Conservation (phyloP, 192 early-diverging fungal genomes). For the Backusella circina region DNA sequence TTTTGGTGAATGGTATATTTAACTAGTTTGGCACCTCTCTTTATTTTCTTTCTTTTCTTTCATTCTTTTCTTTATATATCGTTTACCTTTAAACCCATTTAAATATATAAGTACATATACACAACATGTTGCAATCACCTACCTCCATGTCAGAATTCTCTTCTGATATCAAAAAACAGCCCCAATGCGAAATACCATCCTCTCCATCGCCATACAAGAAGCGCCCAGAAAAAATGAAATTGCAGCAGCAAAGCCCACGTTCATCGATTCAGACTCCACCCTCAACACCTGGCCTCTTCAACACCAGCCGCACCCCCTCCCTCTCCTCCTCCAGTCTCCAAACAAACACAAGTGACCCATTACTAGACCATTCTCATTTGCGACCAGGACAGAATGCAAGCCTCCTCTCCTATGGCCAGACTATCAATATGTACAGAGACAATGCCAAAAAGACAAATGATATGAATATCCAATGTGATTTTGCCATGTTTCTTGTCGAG, state of each 20-base stretch:
- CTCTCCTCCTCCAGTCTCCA: neutral
- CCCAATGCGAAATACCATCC: neutral
- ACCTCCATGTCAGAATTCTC: neutral
- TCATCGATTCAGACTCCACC: neutral
- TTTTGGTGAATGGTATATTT: neutral
- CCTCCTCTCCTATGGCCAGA: constrained; percentile 49
- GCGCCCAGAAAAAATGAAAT: neutral
- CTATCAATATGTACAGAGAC: constrained; percentile 52
- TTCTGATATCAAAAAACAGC: neutral
- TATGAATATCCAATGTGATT: constrained; percentile 55
- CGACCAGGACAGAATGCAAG: constrained; percentile 52
- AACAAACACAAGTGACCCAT: constrained; percentile 10
- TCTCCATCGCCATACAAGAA: neutral
- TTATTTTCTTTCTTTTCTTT: neutral
- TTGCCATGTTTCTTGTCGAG: constrained; percentile 64
- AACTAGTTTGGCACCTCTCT: neutral
- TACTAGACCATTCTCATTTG: constrained; percentile 50
- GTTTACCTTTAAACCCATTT: neutral
- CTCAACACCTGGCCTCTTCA: neutral
- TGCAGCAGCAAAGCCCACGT: neutral
- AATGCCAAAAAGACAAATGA: constrained; percentile 62
- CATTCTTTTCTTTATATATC: neutral
- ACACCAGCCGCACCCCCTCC: neutral
- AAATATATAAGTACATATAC: neutral
- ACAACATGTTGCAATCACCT: neutral